A percentile compares a stretch with the other conserved stretches of the same genome.
Conservation (phyloP, 1,139 yeast species). For the Wickerhamomyces sp. region DNA sequence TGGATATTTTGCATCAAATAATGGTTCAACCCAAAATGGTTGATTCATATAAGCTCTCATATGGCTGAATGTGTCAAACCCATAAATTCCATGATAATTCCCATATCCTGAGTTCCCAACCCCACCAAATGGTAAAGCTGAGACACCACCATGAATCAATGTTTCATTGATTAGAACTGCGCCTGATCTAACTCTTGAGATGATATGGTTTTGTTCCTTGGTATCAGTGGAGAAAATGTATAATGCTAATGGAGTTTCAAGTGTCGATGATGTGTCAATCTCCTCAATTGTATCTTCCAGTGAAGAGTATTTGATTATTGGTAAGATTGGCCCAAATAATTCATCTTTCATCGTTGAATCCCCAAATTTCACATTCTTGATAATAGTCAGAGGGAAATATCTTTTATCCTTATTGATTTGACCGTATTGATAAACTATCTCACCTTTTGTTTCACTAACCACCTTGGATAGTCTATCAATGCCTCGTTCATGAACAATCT, state of each 20-base stretch:
- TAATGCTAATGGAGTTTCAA: conserved; percentile 86
- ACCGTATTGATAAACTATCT: conserved; percentile 48
- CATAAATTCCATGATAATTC: conserved; percentile 73
- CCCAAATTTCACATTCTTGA: conserved; percentile 53
- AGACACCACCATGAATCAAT: conserved; percentile 63
- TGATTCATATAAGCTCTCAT: conserved; percentile 66
- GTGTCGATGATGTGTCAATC: conserved; percentile 36
- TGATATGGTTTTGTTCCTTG: conserved; percentile 47
- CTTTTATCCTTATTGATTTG: conserved; percentile 38
- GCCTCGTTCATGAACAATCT: conserved; percentile 59
- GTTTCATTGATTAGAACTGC: conserved; percentile 69
- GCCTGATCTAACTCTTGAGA: conserved; percentile 64
- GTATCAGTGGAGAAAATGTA: conserved; percentile 64
- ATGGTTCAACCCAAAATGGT: conserved; percentile 59
- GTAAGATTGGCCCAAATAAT: conserved; percentile 82
- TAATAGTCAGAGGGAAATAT: conserved; percentile 71
- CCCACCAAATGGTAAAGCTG: conserved; percentile 90
- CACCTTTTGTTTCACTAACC: conserved; percentile 52
- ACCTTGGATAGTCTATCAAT: conserved; percentile 44
- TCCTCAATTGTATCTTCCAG: conserved; percentile 45
- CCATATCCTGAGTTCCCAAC: conserved; percentile 80
- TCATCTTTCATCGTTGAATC: conserved; percentile 76
- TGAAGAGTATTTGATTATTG: conserved; percentile 54
- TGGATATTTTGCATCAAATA: conserved; percentile 61
- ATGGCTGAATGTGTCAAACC: conserved; percentile 74